Percentiles rank a stretch among this genome's conserved stretches.
These are phyloP conservation scores for Colletotrichum sp. DNA, from an alignment of 2,329 filamentous ascomycete species.

Conservation along the genomic window DNA sequence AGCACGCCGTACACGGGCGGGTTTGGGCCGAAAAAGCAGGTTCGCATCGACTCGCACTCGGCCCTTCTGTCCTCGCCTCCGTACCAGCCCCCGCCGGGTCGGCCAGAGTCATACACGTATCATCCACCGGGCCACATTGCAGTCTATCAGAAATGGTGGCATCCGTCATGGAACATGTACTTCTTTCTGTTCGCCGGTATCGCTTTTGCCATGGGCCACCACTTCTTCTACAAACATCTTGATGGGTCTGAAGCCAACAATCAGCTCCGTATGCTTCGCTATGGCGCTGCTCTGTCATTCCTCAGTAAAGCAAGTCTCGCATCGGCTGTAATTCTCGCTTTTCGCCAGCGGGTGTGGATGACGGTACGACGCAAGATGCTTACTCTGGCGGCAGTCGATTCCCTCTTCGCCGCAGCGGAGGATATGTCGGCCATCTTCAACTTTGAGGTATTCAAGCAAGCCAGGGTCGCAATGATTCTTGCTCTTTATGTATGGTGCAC, in stretches of 20 bases:
- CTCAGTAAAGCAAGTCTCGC: conserved; percentile 39
- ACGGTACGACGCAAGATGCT: conserved; percentile 25
- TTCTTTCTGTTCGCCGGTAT: conserved; percentile 36
- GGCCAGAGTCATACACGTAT: conserved; percentile 2
- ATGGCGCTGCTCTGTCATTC: conserved; percentile 40
- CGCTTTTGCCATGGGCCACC: conserved; percentile 36
- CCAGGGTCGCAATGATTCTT: conserved; percentile 37
- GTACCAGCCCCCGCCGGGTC: background rate
- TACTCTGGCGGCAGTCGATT: conserved; percentile 27
- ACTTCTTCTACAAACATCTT: conserved; percentile 37
- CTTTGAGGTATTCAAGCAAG: conserved; percentile 32
- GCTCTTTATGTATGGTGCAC: conserved; percentile 42
- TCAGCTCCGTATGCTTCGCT: conserved; percentile 39
- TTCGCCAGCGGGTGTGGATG: conserved; percentile 26
- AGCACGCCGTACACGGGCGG: conserved; percentile 9
- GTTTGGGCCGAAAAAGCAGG: background rate
- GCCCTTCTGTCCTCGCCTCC: conserved; percentile 11
- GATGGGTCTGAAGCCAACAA: conserved; percentile 33
- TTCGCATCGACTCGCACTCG: conserved; percentile 15
- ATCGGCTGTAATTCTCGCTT: conserved; percentile 34
- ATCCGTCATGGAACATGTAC: conserved; percentile 39
- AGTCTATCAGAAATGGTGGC: conserved; percentile 34
- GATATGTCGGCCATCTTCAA: conserved; percentile 34
- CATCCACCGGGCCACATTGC: conserved; percentile 4
- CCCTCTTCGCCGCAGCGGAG: conserved; percentile 37